Base-by-base conservation (phyloP, 1,139 yeast species). In the Yamadazyma atlantica region DNA sequence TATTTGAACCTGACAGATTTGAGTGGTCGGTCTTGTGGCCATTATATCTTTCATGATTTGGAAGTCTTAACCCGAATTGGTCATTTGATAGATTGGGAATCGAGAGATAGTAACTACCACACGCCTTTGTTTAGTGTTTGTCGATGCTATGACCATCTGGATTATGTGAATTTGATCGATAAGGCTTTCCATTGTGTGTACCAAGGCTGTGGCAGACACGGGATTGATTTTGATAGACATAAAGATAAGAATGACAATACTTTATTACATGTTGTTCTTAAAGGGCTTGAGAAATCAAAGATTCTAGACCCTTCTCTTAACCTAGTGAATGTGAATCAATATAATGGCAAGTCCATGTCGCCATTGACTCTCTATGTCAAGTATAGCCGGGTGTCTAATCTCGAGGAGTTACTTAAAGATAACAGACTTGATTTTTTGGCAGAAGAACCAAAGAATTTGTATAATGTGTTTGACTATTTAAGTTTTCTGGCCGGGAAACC, bases 81-180 rank as follows among this genome's bases (percentile, higher is more conserved):
- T 0, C 56, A 57, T 4, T 69, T 65, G 33, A 67, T 87, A 4
- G 69, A 84, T 50, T 92, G 97, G 97, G 74, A 68, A 23, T 54
- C 62, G n/a, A 73, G 73, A 37, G 97, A 92, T 52, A 45, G 51
- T 14, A 79, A 76, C 44, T 80, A 82, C 0, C 88, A 86, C 46
- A 87, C 97, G 0, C 96, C 97, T 0, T 62, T 90, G 11, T 81
- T 85, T 57, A 75, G 87, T 5, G 59, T 87, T 4, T 80, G 88
- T 48, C 66, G 96, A 35, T 81, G 92, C 45, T 90, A 90, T 58
- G 97, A 90, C 54, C 92, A 86, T 49, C 63, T 76, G 0, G 60
- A 78, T 19, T 90, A 90, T 54, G 57, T 66, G 1, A 57, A 55
- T 2, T 58, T 89, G 50, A 59, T 87, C 3, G 44, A 53, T 11